Conservation (phyloP, 1,139 yeast species). For the Hemisphaericaspora subhashii region DNA sequence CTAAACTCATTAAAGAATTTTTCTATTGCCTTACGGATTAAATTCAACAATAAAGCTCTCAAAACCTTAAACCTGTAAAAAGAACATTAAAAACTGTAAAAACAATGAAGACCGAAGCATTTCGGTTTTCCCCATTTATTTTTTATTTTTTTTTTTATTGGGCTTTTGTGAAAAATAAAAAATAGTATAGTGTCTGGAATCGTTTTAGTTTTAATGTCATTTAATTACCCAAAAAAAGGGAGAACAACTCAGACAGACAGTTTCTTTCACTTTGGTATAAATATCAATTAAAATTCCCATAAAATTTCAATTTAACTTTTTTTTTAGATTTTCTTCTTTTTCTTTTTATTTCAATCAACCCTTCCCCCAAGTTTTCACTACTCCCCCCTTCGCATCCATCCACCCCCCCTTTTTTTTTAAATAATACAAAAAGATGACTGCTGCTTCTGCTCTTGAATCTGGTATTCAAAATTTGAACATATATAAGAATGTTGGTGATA, state of each 20-base stretch:
- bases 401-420: not conserved
- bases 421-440: not conserved
- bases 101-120: not conserved
- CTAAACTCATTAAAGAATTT: too few relatives aligned
- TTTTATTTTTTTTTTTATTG: too few relatives aligned
- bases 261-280: not conserved
- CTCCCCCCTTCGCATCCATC: too few relatives aligned
- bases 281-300: not conserved
- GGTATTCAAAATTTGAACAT: conserved; percentile 13
- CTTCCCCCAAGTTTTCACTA: not conserved
- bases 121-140: not conserved
- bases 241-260: not conserved
- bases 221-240: too few relatives aligned
- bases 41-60: too few relatives aligned
- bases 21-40: not conserved
- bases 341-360: not conserved
- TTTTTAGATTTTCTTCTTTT: not conserved
- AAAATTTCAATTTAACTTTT: not conserved
- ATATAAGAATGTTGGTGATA: conserved; percentile 22
- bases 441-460: conserved; percentile 10
- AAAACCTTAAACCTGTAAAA: not conserved
- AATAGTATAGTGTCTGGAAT: not conserved
- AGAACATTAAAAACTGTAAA: not conserved
- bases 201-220: too few relatives aligned
- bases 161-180: not conserved